Evolutionary conservation across 2,329 filamentous ascomycete species (phyloP), one percentile per base, ranked within the genome.

Genomic region (Paecilomyces fulvus): DNA sequence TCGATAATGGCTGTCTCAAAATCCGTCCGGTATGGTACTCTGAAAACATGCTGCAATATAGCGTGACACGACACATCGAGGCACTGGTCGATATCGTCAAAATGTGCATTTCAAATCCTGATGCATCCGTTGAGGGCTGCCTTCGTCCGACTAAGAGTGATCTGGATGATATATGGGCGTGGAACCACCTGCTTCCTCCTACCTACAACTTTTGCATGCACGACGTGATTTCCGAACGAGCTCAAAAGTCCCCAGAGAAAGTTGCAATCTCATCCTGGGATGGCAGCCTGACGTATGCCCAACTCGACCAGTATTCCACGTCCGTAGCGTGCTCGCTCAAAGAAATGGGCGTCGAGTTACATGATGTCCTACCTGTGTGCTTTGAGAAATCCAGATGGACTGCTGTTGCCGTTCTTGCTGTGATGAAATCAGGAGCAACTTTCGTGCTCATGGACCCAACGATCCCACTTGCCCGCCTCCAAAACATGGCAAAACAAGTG

Each of bases 181-280:
- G 77, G 75, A 80, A 80, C 50, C 65, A 75, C 28, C 58, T 68
- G 2, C 58, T 80, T 1, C 77, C 77, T 20, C 73, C 75, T 2
- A 69, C 70, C 1, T 68, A 75, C 54, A 65, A 72, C 33, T 73
- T 70, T 43, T 79, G 77, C 62, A 78, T 78, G 70, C 77, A 80
- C 58, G 75, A 78, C 1, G 70, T 79, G 55, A 65, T 81, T 14
- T 64, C 72, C 3, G 61, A 67, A 25, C 62, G 60, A 53, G 65
- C 66, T 14, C 31, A 33, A 8, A 33, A 33, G 9, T 33, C 14
- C 4, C 14, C 31, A 33, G 31, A 33, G 1, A 33, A 33, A 33
- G 11, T 3, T 58, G 68, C 65, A 1, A 68, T 70, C 30, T 60
- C 58, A 11, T 69, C 68, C 2, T 71, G 68, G 68, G 68, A 71